A percentile compares a stretch with the other conserved stretches of the same genome.
Conservation (phyloP, 2,329 filamentous ascomycete genomes). For the Rutstroemia sp. region DNA sequence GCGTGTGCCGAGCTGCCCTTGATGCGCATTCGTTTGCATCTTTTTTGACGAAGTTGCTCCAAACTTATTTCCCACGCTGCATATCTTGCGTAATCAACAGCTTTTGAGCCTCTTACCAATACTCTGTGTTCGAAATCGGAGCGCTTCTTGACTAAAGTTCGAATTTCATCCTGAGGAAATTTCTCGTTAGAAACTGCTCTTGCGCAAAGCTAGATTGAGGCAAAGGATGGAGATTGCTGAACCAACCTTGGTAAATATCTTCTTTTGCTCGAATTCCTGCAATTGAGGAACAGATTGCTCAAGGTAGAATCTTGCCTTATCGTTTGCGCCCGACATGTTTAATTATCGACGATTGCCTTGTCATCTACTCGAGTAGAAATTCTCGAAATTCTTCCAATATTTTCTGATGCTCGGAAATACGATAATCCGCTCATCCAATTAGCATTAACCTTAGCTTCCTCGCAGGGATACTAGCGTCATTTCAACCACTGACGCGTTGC, state of each 20-base stretch:
- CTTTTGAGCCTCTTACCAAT: conserved; percentile 69
- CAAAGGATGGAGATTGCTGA: conserved; percentile 10
- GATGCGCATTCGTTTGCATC: conserved; percentile 73
- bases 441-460: not conserved
- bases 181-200: not conserved
- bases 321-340: conserved; percentile 72
- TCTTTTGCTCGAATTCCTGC: conserved; percentile 84
- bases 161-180: conserved; percentile 68
- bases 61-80: conserved; percentile 63
- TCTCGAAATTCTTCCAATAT: not conserved
- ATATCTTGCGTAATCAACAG: conserved; percentile 78
- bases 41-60: conserved; percentile 72
- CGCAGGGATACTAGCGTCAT: too few species aligned
- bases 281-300: conserved; percentile 90
- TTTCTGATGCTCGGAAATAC: too few species aligned
- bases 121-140: conserved; percentile 91
- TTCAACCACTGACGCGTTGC: too few species aligned
- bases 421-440: not conserved
- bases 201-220: not conserved
- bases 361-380: not conserved
- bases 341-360: not conserved
- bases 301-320: conserved; percentile 92
- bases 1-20: conserved; percentile 57
- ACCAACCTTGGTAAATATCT: conserved; percentile 72
- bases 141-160: conserved; percentile 78